Percentiles rank a stretch among this genome's conserved stretches.
Conservation (phyloP, 2,329 filamentous ascomycete genomes). For the Alternaria gaisen region DNA sequence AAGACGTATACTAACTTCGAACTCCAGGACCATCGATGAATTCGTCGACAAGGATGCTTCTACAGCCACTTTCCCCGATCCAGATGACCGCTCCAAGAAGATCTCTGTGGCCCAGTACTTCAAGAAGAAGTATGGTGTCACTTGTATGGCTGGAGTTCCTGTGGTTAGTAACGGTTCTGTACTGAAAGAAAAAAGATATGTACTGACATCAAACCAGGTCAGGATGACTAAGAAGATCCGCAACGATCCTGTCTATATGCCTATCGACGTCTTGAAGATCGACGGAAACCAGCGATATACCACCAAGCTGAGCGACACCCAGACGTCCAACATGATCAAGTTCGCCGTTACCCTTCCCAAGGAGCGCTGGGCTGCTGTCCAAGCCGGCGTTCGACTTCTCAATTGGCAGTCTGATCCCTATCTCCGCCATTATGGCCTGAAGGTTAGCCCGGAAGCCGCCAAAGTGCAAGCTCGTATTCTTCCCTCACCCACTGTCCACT, state of each 20-base stretch:
- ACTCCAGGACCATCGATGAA: conserved; percentile 55
- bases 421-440: conserved; percentile 76
- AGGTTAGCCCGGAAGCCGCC: conserved; percentile 71
- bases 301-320: conserved; percentile 65
- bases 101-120: conserved; percentile 68
- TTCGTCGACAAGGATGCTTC: conserved; percentile 56
- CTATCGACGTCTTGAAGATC: conserved; percentile 65
- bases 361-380: conserved; percentile 73
- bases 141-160: conserved; percentile 60
- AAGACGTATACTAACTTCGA: not conserved
- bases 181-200: not conserved
- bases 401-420: conserved; percentile 75
- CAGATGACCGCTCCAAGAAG: conserved; percentile 66
- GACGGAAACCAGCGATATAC: conserved; percentile 65
- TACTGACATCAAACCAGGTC: not conserved
- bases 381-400: conserved; percentile 71
- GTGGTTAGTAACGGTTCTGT: conserved; percentile 54
- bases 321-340: conserved; percentile 90
- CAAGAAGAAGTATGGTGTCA: conserved; percentile 60
- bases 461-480: conserved; percentile 73
- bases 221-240: conserved; percentile 62
- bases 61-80: conserved; percentile 61
- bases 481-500: conserved; percentile 74
- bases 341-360: conserved; percentile 83
- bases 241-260: conserved; percentile 58